Percentiles rank a stretch among this genome's conserved stretches.
Evolutionary conservation across 495 filamentous ascomycete species (phyloP).

Genomic region (Darksidea phi): DNA sequence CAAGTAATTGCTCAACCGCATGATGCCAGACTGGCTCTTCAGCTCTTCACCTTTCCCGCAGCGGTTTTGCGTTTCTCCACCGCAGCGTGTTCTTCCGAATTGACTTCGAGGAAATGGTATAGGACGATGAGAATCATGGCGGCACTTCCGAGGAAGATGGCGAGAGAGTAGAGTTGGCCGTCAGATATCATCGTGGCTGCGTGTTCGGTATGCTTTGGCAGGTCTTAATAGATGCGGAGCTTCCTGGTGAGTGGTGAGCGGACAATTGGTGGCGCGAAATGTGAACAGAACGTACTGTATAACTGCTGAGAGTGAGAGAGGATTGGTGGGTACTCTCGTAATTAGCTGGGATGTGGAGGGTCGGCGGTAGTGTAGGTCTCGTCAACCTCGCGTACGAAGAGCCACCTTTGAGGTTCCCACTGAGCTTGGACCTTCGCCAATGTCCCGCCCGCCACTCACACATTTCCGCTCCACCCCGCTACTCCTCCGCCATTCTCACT

Average conservation of each 20-base stretch:
- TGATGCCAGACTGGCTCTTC: background rate
- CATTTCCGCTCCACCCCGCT: constrained; percentile 21
- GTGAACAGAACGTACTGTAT: background rate
- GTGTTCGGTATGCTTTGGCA: constrained; percentile 13
- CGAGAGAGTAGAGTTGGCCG: constrained; percentile 57
- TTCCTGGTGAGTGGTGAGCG: constrained; percentile 2
- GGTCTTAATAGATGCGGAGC: background rate
- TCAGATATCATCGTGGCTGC: constrained; percentile 48
- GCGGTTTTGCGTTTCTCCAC: constrained; percentile 34
- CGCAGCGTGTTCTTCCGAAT: constrained; percentile 61
- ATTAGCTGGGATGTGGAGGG: background rate
- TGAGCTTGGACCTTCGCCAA: too few species aligned
- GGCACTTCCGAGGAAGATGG: constrained; percentile 86
- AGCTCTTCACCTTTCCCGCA: constrained; percentile 34
- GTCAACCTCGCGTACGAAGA: too few species aligned
- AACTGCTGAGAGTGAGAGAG: background rate
- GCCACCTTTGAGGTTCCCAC: too few species aligned
- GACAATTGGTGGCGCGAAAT: background rate
- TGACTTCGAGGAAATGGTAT: constrained; percentile 97
- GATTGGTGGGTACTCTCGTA: background rate
- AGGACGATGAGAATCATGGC: constrained; percentile 93
- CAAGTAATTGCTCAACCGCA: background rate
- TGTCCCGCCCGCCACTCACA: constrained; percentile 11
- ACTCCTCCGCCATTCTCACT: constrained; percentile 26
- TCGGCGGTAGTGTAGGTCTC: background rate